Percentiles rank a stretch among this genome's conserved stretches.
Conservation (phyloP, 2,329 filamentous ascomycete genomes). For the Penicillium sp. region DNA sequence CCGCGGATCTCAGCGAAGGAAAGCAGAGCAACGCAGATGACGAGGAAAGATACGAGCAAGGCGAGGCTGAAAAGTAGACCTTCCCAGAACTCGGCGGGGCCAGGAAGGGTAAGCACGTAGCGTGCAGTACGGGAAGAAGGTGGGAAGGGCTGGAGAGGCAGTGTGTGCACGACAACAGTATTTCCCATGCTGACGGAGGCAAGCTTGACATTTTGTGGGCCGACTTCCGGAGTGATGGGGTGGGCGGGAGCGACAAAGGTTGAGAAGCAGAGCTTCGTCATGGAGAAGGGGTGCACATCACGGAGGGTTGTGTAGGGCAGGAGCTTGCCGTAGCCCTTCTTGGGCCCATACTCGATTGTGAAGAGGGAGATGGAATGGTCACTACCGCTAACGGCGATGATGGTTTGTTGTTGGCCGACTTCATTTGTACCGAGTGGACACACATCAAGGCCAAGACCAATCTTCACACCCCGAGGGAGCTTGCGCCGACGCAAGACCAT, state of each 20-base stretch:
- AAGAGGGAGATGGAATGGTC: slow-evolving; percentile 76
- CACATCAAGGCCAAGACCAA: slow-evolving; percentile 75
- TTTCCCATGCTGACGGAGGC: slow-evolving; percentile 80
- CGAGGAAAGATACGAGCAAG: slow-evolving; percentile 59
- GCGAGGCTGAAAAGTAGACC: slow-evolving; percentile 57
- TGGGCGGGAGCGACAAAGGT: slow-evolving; percentile 52
- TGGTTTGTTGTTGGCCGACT: slow-evolving; percentile 69
- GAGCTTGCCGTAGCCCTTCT: slow-evolving; percentile 47
- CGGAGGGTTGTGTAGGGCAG: slow-evolving; percentile 51
- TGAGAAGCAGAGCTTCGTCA: slow-evolving; percentile 56
- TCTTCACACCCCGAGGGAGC: slow-evolving; percentile 67
- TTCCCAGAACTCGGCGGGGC: slow-evolving; percentile 52
- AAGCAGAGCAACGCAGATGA: slow-evolving; percentile 63
- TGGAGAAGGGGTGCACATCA: slow-evolving; percentile 57
- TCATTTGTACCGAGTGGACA: slow-evolving; percentile 62
- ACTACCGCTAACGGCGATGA: slow-evolving; percentile 75
- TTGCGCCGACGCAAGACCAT: slow-evolving; percentile 52
- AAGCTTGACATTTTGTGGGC: slow-evolving; percentile 66
- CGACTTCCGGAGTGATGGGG: slow-evolving; percentile 48
- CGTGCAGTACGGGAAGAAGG: slow-evolving; percentile 53
- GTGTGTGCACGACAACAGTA: slow-evolving; percentile 73
- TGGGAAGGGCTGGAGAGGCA: slow-evolving; percentile 59
- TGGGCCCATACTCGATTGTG: slow-evolving; percentile 66
- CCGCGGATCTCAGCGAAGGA: slow-evolving; percentile 61
- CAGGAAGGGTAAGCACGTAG: slow-evolving; percentile 66